Evolutionary conservation across 345 rosid species (phyloP), one percentile per base, ranked within the genome.

Genomic region (Heritiera littoralis): DNA sequence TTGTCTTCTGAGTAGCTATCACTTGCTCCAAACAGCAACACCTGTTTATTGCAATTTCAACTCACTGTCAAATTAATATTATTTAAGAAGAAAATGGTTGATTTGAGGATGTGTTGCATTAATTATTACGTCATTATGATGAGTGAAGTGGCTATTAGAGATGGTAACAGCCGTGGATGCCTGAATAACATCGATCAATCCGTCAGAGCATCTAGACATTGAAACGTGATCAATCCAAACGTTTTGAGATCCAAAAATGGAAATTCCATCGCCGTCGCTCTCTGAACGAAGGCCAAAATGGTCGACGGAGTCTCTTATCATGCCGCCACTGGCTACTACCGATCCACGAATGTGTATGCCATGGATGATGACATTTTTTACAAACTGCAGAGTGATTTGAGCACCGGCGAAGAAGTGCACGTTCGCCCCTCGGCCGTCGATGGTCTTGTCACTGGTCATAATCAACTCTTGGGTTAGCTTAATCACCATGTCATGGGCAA

Each of bases 351-450:
- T 83, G 58, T 75, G 90, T 11, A 89, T 18, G 49, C 81, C 80
- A 41, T 89, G 92, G 79, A 91, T 82, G 86, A 89, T 91, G 38
- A 91, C 87, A 49, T 89, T 88, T 60, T 78, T 66, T 1, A 79
- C 80, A 74, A 82, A 88, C 66, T 91, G 92, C 17, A 91, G 56
- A 6, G 85, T 89, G 45, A 91, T 72, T 20, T 91, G 86, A 28
- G 89, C 90, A 0, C 92, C 92, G 3, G 28, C 35, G 1, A 86
- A 80, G 28, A 89, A 80, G 41, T 85, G 89, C n/a, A 89, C 88
- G 9, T 85, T 65, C 43, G 84, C 87, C 59, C 97, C 97, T 9
- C 97, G 86, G 0, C 79, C 97, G 20, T 93, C 98, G 46, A 94
- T 93, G 13, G 97, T 94, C 82, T 91, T 93, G 87, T 91, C 46